phyloP scores from a whole-genome alignment of 495 filamentous ascomycete genomes.

The Talaromyces liani region DNA sequence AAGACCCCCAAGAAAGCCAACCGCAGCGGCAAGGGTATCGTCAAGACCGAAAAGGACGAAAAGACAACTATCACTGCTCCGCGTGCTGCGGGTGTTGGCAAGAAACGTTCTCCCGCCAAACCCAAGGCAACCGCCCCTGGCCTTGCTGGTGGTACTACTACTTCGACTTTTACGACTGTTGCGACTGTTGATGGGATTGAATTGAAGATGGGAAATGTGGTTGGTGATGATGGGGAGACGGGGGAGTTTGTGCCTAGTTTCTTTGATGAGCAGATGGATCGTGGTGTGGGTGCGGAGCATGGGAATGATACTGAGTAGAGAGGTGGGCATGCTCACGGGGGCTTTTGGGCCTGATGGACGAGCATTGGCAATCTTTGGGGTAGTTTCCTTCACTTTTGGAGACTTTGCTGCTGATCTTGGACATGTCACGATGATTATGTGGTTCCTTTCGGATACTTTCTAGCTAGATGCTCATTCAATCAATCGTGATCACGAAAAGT shows the following conservation, averaged over 20 bases:
- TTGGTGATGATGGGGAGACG: background rate
- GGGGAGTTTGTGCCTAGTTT: background rate
- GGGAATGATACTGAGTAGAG: background rate
- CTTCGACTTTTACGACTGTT: background rate
- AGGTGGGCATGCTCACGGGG: background rate
- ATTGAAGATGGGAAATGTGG: background rate
- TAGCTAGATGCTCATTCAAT: background rate
- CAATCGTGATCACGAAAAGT: background rate
- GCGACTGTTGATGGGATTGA: background rate
- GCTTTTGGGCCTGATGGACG: background rate
- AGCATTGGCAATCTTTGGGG: background rate
- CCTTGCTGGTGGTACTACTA: background rate
- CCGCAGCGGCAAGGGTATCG: background rate
- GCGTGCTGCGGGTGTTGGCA: background rate
- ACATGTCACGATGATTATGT: background rate
- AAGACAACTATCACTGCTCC: background rate
- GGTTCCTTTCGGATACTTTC: background rate
- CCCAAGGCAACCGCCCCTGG: background rate
- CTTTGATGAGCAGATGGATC: background rate
- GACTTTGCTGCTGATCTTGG: background rate
- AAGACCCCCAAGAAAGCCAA: background rate
- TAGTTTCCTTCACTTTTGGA: background rate
- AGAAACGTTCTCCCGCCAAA: background rate
- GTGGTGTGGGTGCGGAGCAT: background rate
- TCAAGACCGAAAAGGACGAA: background rate